Evolutionary conservation across 768 basidiomycete species (phyloP).

Genomic region (Russula vinacea): DNA sequence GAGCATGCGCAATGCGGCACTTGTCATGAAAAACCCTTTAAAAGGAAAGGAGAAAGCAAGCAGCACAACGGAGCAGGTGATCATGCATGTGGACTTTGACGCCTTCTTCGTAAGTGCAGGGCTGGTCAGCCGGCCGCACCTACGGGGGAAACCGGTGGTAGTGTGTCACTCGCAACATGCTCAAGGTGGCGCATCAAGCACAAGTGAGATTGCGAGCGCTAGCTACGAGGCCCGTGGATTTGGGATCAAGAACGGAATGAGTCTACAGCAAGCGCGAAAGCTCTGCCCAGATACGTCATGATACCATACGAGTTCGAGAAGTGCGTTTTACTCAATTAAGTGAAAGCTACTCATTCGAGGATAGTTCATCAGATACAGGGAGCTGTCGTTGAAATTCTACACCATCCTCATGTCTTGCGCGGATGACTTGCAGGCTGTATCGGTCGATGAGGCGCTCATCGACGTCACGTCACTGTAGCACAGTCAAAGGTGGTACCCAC

Average conservation of each 20-base stretch:
- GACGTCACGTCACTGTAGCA: conserved; percentile 70
- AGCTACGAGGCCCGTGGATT: conserved; percentile 90
- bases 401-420: conserved; percentile 86
- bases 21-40: conserved; percentile 50
- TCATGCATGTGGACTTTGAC: conserved; percentile 95
- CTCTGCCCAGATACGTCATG: conserved; percentile 65
- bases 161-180: conserved; percentile 91
- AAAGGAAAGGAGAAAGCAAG: conserved; percentile 57
- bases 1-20: conserved; percentile 42
- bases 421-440: conserved; percentile 91
- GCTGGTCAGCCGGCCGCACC: conserved; percentile 69
- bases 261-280: conserved; percentile 74
- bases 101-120: conserved; percentile 97
- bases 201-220: conserved; percentile 91
- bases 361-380: conserved; percentile 65
- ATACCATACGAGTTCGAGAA: conserved; percentile 94
- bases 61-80: conserved; percentile 54
- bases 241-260: conserved; percentile 95
- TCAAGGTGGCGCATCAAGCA: conserved; percentile 71
- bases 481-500: conserved; percentile 34
- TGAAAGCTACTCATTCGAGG: conserved; percentile 8
- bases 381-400: conserved; percentile 84
- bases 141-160: conserved; percentile 85
- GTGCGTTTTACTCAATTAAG: conserved; percentile 39
- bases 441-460: conserved; percentile 93